Evolutionary conservation across 108 stramenopile genomes (phyloP).

Genomic region (Skeletonema potamos): DNA sequence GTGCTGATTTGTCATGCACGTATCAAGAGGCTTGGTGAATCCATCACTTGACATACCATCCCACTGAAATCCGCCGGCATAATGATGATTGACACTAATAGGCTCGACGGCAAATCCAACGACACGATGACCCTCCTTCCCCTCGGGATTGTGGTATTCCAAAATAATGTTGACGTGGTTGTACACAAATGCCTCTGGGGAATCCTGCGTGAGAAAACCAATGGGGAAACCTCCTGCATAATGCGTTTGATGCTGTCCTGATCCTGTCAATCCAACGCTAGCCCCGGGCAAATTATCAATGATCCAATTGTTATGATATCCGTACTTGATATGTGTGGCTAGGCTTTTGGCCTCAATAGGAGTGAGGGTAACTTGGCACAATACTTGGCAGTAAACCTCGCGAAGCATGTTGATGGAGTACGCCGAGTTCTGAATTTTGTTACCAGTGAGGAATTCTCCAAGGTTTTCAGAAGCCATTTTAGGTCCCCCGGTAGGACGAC

Average conservation of each 20-base stretch:
- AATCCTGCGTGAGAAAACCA: conserved; percentile 73
- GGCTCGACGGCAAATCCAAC: conserved; percentile 96
- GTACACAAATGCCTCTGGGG: conserved; percentile 77
- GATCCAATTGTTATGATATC: conserved; percentile 99
- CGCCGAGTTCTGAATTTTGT: conserved; percentile 96
- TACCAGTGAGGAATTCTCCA: conserved; percentile 94
- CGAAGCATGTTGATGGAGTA: conserved; percentile 89
- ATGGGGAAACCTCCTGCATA: conserved; percentile 95
- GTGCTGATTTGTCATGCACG: conserved; percentile 56
- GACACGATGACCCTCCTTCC: conserved; percentile 87
- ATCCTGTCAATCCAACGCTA: conserved; percentile 48
- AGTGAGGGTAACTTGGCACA: conserved; percentile 65
- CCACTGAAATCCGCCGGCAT: conserved; percentile 73
- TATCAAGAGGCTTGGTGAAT: conserved; percentile 62
- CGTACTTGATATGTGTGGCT: conserved; percentile 75
- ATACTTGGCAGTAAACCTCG: conserved; percentile 79
- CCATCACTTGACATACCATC: conserved; percentile 69
- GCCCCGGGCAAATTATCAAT: conserved; percentile 99
- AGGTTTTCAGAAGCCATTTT: conserved; percentile 88
- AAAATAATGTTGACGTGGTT: conserved; percentile 96
- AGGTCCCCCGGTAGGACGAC: conserved; percentile 87
- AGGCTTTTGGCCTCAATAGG: conserved; percentile 63
- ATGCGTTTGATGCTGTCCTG: conserved; percentile 61
- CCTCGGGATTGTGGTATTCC: conserved; percentile 86
- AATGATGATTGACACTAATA: conserved; percentile 84